A percentile compares a stretch with the other conserved stretches of the same genome.
phyloP scores from a whole-genome alignment of 768 basidiomycete genomes.

The Termitomyces sp. region DNA sequence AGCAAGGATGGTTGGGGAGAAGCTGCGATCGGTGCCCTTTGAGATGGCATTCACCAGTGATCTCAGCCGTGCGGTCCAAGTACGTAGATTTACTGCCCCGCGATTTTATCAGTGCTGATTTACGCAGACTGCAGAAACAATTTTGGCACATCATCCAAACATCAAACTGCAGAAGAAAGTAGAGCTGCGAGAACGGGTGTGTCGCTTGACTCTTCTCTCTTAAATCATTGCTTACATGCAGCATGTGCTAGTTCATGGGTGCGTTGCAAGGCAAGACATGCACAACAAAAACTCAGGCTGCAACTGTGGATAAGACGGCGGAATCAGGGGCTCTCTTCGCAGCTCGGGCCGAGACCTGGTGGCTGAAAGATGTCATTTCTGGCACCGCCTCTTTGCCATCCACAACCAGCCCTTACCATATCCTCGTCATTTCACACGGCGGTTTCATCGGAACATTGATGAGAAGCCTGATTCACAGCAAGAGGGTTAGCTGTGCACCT shows the following conservation, averaged over 20 bases:
- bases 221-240: neutral
- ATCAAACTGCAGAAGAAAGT: conserved; percentile 35
- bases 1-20: conserved; percentile 48
- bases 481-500: conserved; percentile 29
- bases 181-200: conserved; percentile 63
- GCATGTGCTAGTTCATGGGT: conserved; percentile 15
- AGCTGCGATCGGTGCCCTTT: conserved; percentile 50
- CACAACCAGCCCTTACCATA: conserved; percentile 25
- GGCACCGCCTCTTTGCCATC: conserved; percentile 16
- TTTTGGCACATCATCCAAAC: conserved; percentile 48
- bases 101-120: neutral
- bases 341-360: conserved; percentile 56
- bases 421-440: conserved; percentile 66
- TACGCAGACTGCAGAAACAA: conserved; percentile 59
- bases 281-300: conserved; percentile 10
- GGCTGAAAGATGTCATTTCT: conserved; percentile 41
- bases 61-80: conserved; percentile 61
- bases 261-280: conserved; percentile 45
- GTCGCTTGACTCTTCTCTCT: conserved; percentile 11
- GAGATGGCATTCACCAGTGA: conserved; percentile 66
- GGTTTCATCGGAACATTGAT: conserved; percentile 55
- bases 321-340: conserved; percentile 38
- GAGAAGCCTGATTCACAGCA: conserved; percentile 36
- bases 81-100: conserved; percentile 23
- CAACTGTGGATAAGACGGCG: conserved; percentile 22